These are phyloP conservation scores for Persicaria maculosa DNA, from an alignment of 148 eudicot species.

Conservation along the genomic window DNA sequence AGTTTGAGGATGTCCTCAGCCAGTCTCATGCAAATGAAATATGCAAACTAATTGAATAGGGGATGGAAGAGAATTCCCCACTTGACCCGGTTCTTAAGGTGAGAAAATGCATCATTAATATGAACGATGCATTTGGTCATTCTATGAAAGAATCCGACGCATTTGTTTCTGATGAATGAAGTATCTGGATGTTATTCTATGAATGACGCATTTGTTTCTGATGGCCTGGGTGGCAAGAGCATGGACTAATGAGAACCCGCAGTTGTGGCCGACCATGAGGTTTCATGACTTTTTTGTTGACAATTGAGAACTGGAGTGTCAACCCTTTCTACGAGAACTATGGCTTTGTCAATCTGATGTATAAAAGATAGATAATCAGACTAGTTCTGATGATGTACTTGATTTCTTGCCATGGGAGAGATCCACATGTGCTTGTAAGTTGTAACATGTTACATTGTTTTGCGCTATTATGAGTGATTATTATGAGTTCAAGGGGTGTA, in stretches of 20 bases:
- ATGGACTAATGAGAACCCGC: conserved; percentile 68
- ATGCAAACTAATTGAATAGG: conserved; percentile 49
- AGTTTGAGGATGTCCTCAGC: conserved; percentile 55
- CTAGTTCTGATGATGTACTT: background rate
- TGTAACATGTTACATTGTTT: too few relatives aligned
- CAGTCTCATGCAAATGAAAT: conserved; percentile 49
- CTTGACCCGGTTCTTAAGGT: conserved; percentile 67
- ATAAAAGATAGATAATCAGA: conserved; percentile 33
- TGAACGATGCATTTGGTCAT: background rate
- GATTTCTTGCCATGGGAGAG: too few relatives aligned
- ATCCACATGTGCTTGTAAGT: too few relatives aligned
- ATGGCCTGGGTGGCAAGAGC: conserved; percentile 66
- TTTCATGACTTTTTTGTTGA: conserved; percentile 55
- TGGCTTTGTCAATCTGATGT: conserved; percentile 36
- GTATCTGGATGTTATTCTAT: background rate
- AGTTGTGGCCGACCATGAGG: conserved; percentile 80
- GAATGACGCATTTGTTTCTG: conserved; percentile 7
- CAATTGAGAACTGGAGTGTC: conserved; percentile 48
- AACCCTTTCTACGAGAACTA: conserved; percentile 45
- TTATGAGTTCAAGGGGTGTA: too few relatives aligned
- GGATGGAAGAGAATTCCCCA: conserved; percentile 53
- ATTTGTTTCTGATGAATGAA: too few relatives aligned
- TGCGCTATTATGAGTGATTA: too few relatives aligned
- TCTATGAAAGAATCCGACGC: background rate
- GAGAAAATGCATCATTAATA: background rate